These are phyloP conservation scores for Tremella yokohamensis DNA, from an alignment of 768 basidiomycete genomes.

Conservation along the genomic window DNA sequence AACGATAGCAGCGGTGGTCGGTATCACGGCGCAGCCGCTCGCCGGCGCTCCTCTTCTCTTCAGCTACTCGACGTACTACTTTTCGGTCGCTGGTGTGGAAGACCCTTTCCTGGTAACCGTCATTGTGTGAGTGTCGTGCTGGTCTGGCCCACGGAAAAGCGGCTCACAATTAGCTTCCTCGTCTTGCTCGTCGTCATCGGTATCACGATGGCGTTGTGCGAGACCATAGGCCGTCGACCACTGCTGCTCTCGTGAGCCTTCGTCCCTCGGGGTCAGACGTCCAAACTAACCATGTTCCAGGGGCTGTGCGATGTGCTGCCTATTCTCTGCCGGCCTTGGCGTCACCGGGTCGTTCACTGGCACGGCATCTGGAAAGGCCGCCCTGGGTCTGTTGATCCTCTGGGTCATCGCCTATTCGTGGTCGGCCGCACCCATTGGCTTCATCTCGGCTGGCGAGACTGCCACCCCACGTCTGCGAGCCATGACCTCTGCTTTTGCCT, in stretches of 20 bases:
- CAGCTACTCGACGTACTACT: conserved; percentile 29
- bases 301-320: neutral
- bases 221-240: conserved; percentile 23
- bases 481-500: conserved; percentile 22
- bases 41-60: conserved; percentile 26
- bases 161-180: too few relatives aligned
- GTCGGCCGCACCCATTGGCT: conserved; percentile 10
- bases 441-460: conserved; percentile 18
- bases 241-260: conserved; percentile 8
- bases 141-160: neutral
- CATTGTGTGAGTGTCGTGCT: neutral
- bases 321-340: conserved; percentile 22
- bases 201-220: conserved; percentile 15
- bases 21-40: conserved; percentile 17
- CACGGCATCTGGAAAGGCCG: conserved; percentile 13
- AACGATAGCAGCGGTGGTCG: conserved; percentile 20
- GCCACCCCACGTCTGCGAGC: conserved; percentile 26
- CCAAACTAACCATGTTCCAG: neutral
- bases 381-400: conserved; percentile 14
- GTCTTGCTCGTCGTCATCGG: conserved; percentile 12
- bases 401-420: conserved; percentile 25
- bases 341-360: conserved; percentile 11
- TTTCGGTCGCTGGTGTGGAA: conserved; percentile 16
- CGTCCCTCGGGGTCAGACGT: neutral
- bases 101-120: conserved; percentile 25